A percentile compares a stretch with the other conserved stretches of the same genome.
phyloP scores from a whole-genome alignment of 2,329 filamentous ascomycete genomes.

The Didymosphaeria variabile region DNA sequence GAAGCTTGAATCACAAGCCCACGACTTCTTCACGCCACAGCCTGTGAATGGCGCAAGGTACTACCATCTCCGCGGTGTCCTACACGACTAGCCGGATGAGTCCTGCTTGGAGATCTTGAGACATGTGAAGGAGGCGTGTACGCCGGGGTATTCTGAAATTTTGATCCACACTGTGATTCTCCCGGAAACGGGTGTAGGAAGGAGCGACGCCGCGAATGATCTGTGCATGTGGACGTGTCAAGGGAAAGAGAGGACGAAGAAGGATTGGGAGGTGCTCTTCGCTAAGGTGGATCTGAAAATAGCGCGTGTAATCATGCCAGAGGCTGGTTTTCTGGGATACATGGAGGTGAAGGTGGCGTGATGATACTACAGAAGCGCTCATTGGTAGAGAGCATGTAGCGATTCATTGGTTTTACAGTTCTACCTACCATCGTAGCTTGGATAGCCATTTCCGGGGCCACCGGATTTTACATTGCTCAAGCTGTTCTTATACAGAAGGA shows the following conservation, averaged over 20 bases:
- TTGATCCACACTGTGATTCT: neutral
- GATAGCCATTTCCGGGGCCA: too few relatives aligned
- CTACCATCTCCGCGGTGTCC: neutral
- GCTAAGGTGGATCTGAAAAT: neutral
- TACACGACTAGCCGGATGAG: neutral
- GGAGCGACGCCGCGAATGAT: neutral
- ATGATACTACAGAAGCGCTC: neutral
- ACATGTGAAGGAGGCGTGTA: neutral
- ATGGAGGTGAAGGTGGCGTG: neutral
- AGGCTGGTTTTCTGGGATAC: neutral
- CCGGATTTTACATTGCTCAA: too few relatives aligned
- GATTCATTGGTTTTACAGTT: too few relatives aligned
- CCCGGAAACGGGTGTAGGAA: neutral
- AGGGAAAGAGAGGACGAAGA: neutral
- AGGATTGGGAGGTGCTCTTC: neutral
- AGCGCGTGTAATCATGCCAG: neutral
- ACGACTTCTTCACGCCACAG: neutral
- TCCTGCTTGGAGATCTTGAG: neutral
- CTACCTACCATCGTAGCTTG: too few relatives aligned
- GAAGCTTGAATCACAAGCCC: neutral
- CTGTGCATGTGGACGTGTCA: neutral
- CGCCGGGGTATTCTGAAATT: neutral
- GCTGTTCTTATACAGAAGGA: too few relatives aligned
- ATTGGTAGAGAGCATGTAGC: too few relatives aligned
- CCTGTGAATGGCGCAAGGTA: neutral